Base-by-base conservation (phyloP, 2,329 filamentous ascomycete genomes). In the Hysterium pulicare region DNA sequence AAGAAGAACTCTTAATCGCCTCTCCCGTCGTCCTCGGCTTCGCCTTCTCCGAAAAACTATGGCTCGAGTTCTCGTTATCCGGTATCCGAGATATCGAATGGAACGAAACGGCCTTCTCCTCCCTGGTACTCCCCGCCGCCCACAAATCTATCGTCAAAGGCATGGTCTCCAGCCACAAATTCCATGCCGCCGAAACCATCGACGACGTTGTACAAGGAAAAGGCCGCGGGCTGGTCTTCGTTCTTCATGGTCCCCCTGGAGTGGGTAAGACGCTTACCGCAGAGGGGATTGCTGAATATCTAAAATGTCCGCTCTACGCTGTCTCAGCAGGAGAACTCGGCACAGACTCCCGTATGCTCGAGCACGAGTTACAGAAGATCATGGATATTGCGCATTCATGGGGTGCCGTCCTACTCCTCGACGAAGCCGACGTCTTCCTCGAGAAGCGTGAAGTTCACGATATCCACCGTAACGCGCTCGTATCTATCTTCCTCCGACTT, bases 221-320 rank as follows among this genome's bases (percentile, higher is more conserved):
- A 64, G 90, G 89, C 45, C 89, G 87, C 57, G 89, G 90, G 0
- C 80, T 95, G 13, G 88, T 94, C 28, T 76, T 80, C 30, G 86
- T 95, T 1, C 77, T 95, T 1, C 88, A 94, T 53, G 88, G 89
- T 1, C 86, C 87, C 4, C 89, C 90, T 0, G 90, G 89, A 15
- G 91, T 89, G 0, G 90, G 90, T 38, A 95, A 95, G 70, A 94
- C 89, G 0, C 75, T 95, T 5, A 95, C 90, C 0, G 89, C 87
- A 1, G 88, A 95, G 62, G 86, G 85, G 9, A 91, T 95, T 48
- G 87, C 86, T 8, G 89, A 94, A 60, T 76, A 90, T 10, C 80
- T 94, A 40, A 83, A 84, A 57, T 86, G 86, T 41, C 90, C 89
- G 0, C 70, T 95, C 0, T 94, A 94, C 64, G 87, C 87, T 75